Percentiles rank a stretch among this genome's conserved stretches.
Evolutionary conservation across 106 monocot genomes (phyloP).

Genomic region (Allium cepa): DNA sequence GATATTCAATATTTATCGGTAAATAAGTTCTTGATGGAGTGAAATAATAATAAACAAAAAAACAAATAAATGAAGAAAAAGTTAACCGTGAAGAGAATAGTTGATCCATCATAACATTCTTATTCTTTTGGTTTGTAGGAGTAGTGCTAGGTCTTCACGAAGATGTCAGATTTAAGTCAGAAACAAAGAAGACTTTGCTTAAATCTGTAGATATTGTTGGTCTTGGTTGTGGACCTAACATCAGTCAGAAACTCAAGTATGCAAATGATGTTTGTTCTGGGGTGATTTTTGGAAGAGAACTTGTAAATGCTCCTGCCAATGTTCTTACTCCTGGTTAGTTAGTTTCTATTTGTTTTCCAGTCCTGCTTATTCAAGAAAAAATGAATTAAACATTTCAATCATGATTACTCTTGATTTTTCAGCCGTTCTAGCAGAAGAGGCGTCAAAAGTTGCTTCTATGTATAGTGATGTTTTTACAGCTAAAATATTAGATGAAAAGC

Average conservation of each 20-base stretch:
- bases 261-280: conserved; percentile 56
- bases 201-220: conserved; percentile 71
- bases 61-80: no score
- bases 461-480: conserved; percentile 72
- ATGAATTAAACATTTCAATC: no score
- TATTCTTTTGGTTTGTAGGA: conserved; percentile 17
- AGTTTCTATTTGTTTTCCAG: background rate
- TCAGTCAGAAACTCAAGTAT: conserved; percentile 58
- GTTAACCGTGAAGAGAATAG: no score
- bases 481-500: conserved; percentile 59
- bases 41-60: no score
- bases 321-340: conserved; percentile 78
- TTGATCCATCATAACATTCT: no score
- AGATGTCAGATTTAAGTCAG: conserved; percentile 73
- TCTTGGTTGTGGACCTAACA: conserved; percentile 39
- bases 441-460: conserved; percentile 57
- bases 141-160: conserved; percentile 52
- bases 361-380: background rate
- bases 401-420: background rate
- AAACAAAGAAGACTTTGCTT: conserved; percentile 46
- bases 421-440: conserved; percentile 69
- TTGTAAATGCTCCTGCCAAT: conserved; percentile 89
- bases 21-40: no score
- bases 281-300: conserved; percentile 64
- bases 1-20: no score